Evolutionary conservation across 2,329 filamentous ascomycete genomes (phyloP).

Genomic region (Incumbomyces delicatus): DNA sequence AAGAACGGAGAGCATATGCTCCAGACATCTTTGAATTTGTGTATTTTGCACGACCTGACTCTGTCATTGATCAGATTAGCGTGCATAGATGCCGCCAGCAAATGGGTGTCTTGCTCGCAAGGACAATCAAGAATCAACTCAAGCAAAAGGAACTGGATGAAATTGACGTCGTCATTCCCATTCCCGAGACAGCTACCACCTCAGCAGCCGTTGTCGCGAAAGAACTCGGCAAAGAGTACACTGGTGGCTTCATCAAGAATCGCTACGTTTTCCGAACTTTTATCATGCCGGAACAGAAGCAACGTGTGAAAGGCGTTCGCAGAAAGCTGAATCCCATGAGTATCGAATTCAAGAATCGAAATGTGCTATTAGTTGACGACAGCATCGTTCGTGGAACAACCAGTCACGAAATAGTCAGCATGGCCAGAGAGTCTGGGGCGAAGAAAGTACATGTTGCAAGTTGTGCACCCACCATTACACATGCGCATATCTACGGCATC

Average conservation of each 20-base stretch:
- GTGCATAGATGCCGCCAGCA: constrained; percentile 74
- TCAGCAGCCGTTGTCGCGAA: constrained; percentile 69
- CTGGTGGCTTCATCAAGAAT: constrained; percentile 80
- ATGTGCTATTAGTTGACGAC: constrained; percentile 79
- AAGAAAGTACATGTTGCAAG: constrained; percentile 73
- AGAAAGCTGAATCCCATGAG: constrained; percentile 83
- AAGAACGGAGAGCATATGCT: constrained; percentile 57
- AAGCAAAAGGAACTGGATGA: constrained; percentile 60
- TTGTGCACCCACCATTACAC: constrained; percentile 71
- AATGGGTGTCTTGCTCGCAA: constrained; percentile 75
- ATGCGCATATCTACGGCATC: constrained; percentile 81
- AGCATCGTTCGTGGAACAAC: constrained; percentile 83
- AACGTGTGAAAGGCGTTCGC: constrained; percentile 74
- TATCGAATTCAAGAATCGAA: constrained; percentile 70
- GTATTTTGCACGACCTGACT: constrained; percentile 77
- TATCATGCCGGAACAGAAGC: constrained; percentile 73
- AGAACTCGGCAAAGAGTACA: constrained; percentile 64
- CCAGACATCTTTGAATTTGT: constrained; percentile 84
- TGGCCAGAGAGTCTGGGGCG: constrained; percentile 77
- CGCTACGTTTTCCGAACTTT: constrained; percentile 82
- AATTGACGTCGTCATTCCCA: constrained; percentile 73
- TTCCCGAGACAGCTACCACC: constrained; percentile 74
- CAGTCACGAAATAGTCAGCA: constrained; percentile 65
- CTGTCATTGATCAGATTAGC: constrained; percentile 76
- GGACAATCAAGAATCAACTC: constrained; percentile 58